Percentiles rank a stretch among this genome's conserved stretches.
Evolutionary conservation across 1,284 basidiomycete genomes (phyloP).

Genomic region (Trichosporon ovoides): DNA sequence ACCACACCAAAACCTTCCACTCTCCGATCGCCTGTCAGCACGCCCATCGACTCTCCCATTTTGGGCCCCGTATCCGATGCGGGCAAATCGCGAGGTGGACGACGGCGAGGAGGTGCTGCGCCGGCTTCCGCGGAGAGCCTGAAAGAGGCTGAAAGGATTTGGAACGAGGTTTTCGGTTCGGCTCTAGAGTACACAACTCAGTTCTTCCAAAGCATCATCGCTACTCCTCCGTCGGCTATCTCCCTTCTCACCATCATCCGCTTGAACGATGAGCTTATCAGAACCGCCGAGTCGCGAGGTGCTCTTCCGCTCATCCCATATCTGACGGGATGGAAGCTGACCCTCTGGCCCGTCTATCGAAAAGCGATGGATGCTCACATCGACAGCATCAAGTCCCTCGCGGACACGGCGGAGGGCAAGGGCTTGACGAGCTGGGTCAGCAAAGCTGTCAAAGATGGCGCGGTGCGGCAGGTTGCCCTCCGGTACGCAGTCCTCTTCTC

Average conservation of each 20-base stretch:
- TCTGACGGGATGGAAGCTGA: conserved; percentile 68
- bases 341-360: conserved; percentile 87
- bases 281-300: conserved; percentile 65
- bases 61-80: conserved; percentile 32
- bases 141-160: conserved; percentile 53
- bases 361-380: conserved; percentile 78
- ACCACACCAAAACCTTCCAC: neutral
- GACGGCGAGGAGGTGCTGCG: neutral
- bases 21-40: conserved; percentile 17
- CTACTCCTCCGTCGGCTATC: conserved; percentile 60
- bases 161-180: conserved; percentile 88
- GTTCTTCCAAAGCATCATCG: conserved; percentile 29
- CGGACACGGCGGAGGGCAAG: conserved; percentile 60
- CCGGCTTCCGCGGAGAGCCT: conserved; percentile 42
- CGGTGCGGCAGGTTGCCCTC: conserved; percentile 58
- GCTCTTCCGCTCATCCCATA: conserved; percentile 73
- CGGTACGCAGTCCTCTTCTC: conserved; percentile 73
- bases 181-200: conserved; percentile 70
- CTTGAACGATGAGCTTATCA: conserved; percentile 70
- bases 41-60: conserved; percentile 30
- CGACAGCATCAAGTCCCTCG: conserved; percentile 71
- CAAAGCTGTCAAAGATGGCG: conserved; percentile 61
- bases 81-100: conserved; percentile 17
- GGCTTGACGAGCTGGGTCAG: conserved; percentile 52
- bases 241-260: conserved; percentile 82